Evolutionary conservation across 805 yeast genomes (phyloP), one percentile per base, ranked within the genome.

Genomic region (Candida loeiensis): DNA sequence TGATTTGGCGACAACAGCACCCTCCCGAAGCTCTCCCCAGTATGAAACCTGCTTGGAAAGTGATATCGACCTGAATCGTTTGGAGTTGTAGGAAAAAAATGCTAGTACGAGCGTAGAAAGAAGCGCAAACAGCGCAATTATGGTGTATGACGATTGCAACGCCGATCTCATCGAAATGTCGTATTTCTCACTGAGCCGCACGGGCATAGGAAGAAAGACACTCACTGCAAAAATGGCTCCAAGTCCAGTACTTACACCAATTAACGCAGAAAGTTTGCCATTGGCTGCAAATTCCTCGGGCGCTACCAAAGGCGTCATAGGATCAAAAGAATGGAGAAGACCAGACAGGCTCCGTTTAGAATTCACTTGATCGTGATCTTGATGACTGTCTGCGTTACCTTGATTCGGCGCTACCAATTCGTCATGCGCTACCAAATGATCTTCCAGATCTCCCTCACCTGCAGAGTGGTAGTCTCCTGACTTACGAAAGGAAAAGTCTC

Each of bases 151-250:
- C 12, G 55, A 48, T 45, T 67, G 66, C 40, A 82, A 54, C 1
- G 80, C 73, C 4, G 50, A 56, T 13, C 59, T 61, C 6, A 73
- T 43, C n/a, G 57, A 38, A 5, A 58, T 34, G 14, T 51, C 71
- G 36, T 59, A 64, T 8, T 51, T 46, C 14, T 59, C 51, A 9
- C 73, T 74, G 42, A 77, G 63, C 43, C 58, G 63, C 1, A 75
- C 69, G 0, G 88, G 87, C 15, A 82, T 57, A 11, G 86, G 74
- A 15, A 82, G 56, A 30, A 78, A 70, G 29, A 71, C 57, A 1
- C 74, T 53, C 1, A 80, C 86, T 0, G 86, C 71, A 44, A 79
- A 73, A 1, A 82, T 70, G 1, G 88, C 89, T 36, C 89, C 89
- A 13, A 77, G 53, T 0, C 88, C 88, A 13, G 84, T 69, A 36